Conservation (phyloP, 2,329 filamentous ascomycete genomes). For the Pyrenophora tritici-repentis region DNA sequence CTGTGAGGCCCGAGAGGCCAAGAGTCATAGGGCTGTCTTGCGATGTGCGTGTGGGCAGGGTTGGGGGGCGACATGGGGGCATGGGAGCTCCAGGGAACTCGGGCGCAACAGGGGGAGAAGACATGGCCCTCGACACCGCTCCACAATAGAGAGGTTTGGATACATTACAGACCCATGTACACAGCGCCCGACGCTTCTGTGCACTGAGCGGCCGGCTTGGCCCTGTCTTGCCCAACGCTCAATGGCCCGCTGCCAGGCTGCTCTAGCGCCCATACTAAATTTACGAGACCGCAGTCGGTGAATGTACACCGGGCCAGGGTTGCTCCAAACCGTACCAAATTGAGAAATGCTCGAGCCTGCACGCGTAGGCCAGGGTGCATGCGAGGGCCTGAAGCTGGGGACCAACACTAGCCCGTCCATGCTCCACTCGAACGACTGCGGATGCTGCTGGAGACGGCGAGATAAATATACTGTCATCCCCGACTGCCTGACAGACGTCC, state of each 20-base stretch:
- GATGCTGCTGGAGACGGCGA: conserved; percentile 28
- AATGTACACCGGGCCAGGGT: conserved; percentile 29
- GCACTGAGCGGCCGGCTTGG: conserved; percentile 29
- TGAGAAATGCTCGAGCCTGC: conserved; percentile 31
- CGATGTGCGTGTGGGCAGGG: conserved; percentile 17
- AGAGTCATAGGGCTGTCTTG: conserved; percentile 34
- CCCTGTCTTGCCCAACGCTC: conserved; percentile 28
- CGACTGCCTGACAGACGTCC: conserved; percentile 32
- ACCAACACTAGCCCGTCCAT: conserved; percentile 37
- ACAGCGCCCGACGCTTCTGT: conserved; percentile 30
- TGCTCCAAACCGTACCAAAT: conserved; percentile 29
- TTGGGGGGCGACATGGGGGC: conserved; percentile 11
- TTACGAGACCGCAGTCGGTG: conserved; percentile 40
- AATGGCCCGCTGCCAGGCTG: conserved; percentile 34
- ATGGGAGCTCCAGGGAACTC: conserved; percentile 4
- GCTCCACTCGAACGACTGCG: conserved; percentile 36
- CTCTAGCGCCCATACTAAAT: conserved; percentile 38
- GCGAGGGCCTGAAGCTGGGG: conserved; percentile 39
- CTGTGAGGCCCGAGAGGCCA: conserved; percentile 17
- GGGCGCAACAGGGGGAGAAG: conserved; percentile 4
- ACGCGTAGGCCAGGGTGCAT: conserved; percentile 30
- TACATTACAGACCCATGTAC: conserved; percentile 23
- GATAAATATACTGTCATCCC: conserved; percentile 39
- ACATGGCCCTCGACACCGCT: conserved; percentile 27
- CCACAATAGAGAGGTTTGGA: conserved; percentile 28